Evolutionary conservation across 306 rosid species (phyloP).

Genomic region (Urtica urens): DNA sequence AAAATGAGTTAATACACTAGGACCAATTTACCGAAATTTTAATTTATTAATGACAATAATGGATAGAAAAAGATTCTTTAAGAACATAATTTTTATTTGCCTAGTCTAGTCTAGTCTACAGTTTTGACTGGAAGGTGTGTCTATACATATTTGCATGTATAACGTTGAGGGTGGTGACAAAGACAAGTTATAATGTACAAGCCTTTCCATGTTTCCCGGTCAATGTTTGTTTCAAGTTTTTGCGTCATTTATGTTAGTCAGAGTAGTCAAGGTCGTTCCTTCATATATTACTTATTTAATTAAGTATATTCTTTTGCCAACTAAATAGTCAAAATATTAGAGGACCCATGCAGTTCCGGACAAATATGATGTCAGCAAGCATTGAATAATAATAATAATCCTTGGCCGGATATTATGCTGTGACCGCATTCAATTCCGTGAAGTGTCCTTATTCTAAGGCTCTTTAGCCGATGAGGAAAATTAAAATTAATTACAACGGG

Average conservation of each 20-base stretch:
- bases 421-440: slow-evolving; percentile 19
- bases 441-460: not conserved
- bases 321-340: slow-evolving; percentile 29
- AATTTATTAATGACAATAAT: no score
- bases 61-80: no score
- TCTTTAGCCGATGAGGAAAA: no score
- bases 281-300: not conserved
- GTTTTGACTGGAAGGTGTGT: no score
- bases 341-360: slow-evolving; percentile 14
- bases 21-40: no score
- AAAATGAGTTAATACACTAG: no score
- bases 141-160: no score
- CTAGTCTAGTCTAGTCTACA: no score
- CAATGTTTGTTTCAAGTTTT: slow-evolving; percentile 23
- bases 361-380: slow-evolving; percentile 2
- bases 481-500: no score
- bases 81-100: no score
- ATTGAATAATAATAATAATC: slow-evolving; percentile 27
- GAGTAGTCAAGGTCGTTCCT: not conserved
- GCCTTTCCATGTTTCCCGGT: slow-evolving; percentile 31
- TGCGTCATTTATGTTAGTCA: slow-evolving; percentile 7
- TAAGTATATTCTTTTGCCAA: no score
- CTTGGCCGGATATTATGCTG: slow-evolving; percentile 19
- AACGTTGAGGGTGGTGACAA: slow-evolving; percentile 3
- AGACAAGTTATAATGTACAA: slow-evolving; percentile 11